A percentile compares a stretch with the other conserved stretches of the same genome.
phyloP scores from a whole-genome alignment of 164 flowering plant species.

The Magnolia kwangsiensis region DNA sequence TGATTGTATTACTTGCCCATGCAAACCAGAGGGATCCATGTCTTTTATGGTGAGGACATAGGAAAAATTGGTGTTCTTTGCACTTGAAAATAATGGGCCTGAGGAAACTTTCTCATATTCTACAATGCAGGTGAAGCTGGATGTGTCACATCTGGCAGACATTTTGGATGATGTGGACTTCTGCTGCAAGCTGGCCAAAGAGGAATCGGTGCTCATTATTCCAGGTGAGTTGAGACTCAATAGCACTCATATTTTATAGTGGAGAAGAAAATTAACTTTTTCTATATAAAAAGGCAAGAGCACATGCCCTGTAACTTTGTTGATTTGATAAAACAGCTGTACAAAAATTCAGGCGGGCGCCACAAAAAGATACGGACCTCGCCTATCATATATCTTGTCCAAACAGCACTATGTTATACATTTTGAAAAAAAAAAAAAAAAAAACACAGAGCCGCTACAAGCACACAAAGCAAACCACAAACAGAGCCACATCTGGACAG shows the following conservation, averaged over 20 bases:
- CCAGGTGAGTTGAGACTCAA: slow-evolving; percentile 48
- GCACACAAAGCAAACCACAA: too few relatives aligned
- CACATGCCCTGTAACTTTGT: too few relatives aligned
- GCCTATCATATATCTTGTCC: too few relatives aligned
- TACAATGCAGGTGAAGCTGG: slow-evolving; percentile 53
- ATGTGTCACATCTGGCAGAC: slow-evolving; percentile 48
- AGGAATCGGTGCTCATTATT: slow-evolving; percentile 72
- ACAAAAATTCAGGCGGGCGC: too few relatives aligned
- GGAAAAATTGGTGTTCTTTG: background rate
- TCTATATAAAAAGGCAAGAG: too few relatives aligned
- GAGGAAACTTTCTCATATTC: background rate
- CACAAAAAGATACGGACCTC: too few relatives aligned
- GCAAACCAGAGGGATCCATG: slow-evolving; percentile 76
- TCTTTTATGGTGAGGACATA: slow-evolving; percentile 62
- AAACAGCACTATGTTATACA: too few relatives aligned
- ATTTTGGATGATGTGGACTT: slow-evolving; percentile 77
- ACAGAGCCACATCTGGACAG: too few relatives aligned
- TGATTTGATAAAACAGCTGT: too few relatives aligned
- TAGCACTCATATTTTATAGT: background rate
- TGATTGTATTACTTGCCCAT: slow-evolving; percentile 22
- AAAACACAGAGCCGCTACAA: too few relatives aligned
- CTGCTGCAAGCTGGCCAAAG: slow-evolving; percentile 74
- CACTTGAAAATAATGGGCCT: background rate
- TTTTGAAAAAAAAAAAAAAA: too few relatives aligned
- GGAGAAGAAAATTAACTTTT: background rate